Conservation (phyloP, 306 rosid species). For the Senna tora region DNA sequence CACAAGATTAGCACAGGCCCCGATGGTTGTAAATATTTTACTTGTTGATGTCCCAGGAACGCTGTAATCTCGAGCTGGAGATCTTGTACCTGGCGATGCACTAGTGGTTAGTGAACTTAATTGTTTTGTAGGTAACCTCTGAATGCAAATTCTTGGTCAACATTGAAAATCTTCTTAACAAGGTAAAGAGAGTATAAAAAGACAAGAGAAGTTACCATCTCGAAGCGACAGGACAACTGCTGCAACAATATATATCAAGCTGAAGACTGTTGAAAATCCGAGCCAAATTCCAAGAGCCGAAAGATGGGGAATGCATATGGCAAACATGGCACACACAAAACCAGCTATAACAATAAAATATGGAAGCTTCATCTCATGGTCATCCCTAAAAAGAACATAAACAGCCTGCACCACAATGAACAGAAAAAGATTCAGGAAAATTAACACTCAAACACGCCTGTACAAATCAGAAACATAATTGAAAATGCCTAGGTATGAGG, state of each 20-base stretch:
- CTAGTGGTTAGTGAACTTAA: conserved; percentile 21
- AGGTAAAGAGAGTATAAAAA: background rate
- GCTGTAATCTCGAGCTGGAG: conserved; percentile 73
- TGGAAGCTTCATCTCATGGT: conserved; percentile 74
- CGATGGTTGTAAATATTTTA: conserved; percentile 72
- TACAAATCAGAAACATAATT: background rate
- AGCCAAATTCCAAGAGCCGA: conserved; percentile 94
- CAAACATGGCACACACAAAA: conserved; percentile 70
- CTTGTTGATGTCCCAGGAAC: conserved; percentile 54
- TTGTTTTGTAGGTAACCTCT: background rate
- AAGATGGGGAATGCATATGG: conserved; percentile 78
- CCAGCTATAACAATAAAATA: conserved; percentile 78
- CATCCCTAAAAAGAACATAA: conserved; percentile 67
- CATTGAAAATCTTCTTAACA: background rate
- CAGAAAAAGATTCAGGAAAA: background rate
- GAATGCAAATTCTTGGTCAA: background rate
- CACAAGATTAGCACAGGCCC: conserved; percentile 88
- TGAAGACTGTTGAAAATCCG: conserved; percentile 81
- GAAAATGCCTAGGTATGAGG: background rate
- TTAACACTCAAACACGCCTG: background rate
- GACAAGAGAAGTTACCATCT: conserved; percentile 65
- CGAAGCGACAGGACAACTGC: conserved; percentile 61
- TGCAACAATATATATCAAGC: conserved; percentile 56
- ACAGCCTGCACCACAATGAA: conserved; percentile 62
- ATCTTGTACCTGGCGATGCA: conserved; percentile 52